Conservation (phyloP, 768 basidiomycete species). For the Boletus patriciae region DNA sequence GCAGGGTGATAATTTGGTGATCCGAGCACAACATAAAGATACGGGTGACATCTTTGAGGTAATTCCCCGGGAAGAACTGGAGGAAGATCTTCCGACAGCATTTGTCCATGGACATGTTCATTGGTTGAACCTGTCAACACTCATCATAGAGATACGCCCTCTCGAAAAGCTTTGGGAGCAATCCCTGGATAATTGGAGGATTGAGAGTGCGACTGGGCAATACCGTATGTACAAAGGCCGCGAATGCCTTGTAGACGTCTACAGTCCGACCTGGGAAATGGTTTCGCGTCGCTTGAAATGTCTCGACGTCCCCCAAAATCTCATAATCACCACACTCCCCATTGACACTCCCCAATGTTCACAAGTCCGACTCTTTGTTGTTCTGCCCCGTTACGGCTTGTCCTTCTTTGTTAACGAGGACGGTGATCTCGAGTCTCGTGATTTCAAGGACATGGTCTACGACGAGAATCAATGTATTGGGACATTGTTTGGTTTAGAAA, state of each 20-base stretch:
- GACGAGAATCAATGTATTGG: slow-evolving; percentile 39
- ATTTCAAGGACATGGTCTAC: slow-evolving; percentile 39
- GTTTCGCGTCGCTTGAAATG: neutral
- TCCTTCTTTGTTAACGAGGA: slow-evolving; percentile 35
- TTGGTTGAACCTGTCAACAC: slow-evolving; percentile 23
- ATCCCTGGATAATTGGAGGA: slow-evolving; percentile 22
- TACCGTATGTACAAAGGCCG: neutral
- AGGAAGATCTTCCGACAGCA: neutral
- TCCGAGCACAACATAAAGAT: neutral
- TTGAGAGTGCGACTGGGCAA: neutral
- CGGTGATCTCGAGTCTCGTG: slow-evolving; percentile 36
- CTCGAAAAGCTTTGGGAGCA: slow-evolving; percentile 15
- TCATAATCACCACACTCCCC: slow-evolving; percentile 14
- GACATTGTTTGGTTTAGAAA: slow-evolving; percentile 42
- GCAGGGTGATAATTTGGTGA: neutral
- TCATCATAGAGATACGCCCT: slow-evolving; percentile 26
- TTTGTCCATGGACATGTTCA: slow-evolving; percentile 16
- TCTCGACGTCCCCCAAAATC: neutral
- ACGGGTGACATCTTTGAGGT: neutral
- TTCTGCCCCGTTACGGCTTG: slow-evolving; percentile 38
- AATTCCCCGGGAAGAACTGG: neutral
- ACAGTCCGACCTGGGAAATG: slow-evolving; percentile 21
- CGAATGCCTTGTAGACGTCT: slow-evolving; percentile 19
- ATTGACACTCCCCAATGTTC: neutral
- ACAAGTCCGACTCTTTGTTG: slow-evolving; percentile 8